Conservation (phyloP, 768 basidiomycete species). For the Mycena galericulata region DNA sequence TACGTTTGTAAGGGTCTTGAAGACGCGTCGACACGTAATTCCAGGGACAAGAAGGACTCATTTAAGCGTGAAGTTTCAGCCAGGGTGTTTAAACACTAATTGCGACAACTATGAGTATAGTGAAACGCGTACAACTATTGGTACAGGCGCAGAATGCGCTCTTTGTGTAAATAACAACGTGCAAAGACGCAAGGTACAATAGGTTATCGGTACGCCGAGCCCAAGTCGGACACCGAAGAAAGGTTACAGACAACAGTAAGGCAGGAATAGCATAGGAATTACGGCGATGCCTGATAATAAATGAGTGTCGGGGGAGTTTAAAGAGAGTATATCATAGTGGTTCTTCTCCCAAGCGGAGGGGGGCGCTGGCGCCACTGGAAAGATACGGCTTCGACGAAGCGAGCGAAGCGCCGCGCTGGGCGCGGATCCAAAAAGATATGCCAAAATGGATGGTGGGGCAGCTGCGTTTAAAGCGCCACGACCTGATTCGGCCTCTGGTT, state of each 20-base stretch:
- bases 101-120: constrained; percentile 8
- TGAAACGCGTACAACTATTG: constrained; percentile 18
- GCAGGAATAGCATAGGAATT: constrained; percentile 23
- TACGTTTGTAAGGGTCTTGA: too few relatives aligned
- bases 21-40: too few relatives aligned
- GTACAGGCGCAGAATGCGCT: constrained; percentile 13
- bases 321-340: constrained; percentile 22
- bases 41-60: too few relatives aligned
- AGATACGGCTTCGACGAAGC: constrained; percentile 4
- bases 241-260: constrained; percentile 6
- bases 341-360: constrained; percentile 31
- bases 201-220: constrained; percentile 7
- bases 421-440: constrained; percentile 17
- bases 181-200: constrained; percentile 7
- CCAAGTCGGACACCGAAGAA: constrained; percentile 7
- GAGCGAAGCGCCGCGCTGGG: constrained; percentile 13
- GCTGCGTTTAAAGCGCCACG: constrained; percentile 24
- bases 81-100: constrained; percentile 21
- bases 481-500: constrained; percentile 20
- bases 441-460: neutral
- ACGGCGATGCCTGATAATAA: constrained; percentile 8
- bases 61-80: constrained; percentile 2
- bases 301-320: constrained; percentile 18
- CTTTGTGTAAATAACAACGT: constrained; percentile 11
- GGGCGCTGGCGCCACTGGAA: neutral